Conservation (phyloP, 2,329 filamentous ascomycete species). For the Claviceps fusiformis region DNA sequence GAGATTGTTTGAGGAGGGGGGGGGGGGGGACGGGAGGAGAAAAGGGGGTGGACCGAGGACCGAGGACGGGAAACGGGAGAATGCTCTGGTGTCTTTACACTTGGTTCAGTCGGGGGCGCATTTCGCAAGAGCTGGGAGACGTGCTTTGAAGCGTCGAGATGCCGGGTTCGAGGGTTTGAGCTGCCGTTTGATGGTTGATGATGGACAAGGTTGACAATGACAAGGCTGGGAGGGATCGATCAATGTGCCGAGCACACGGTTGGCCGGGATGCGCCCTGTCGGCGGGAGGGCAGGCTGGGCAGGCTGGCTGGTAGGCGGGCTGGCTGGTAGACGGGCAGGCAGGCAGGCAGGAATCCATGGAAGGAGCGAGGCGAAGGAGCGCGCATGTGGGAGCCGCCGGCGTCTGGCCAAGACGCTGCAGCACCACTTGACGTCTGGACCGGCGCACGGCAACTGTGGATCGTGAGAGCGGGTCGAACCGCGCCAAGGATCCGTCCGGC, state of each 20-base stretch:
- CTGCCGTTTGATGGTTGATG: background rate
- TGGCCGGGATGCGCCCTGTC: no score
- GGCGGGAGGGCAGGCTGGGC: no score
- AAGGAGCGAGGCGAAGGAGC: no score
- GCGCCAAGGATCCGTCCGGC: background rate
- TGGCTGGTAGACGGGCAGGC: no score
- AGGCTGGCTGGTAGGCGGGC: no score
- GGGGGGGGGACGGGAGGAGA: background rate
- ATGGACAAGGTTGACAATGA: background rate
- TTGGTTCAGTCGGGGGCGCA: background rate
- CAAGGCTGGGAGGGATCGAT: no score
- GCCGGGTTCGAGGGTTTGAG: background rate
- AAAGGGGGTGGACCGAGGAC: background rate
- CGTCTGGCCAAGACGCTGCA: no score
- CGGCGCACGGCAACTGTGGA: background rate
- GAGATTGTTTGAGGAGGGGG: background rate
- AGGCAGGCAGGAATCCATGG: no score
- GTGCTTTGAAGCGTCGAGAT: background rate
- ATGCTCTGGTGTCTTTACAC: background rate
- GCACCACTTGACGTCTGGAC: no score
- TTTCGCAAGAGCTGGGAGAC: background rate
- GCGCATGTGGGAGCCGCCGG: no score
- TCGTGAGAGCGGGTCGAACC: background rate
- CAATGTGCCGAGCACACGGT: no score
- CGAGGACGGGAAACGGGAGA: background rate